Conservation (phyloP, 2,329 filamentous ascomycete species). For the Domatiomyces globalis region DNA sequence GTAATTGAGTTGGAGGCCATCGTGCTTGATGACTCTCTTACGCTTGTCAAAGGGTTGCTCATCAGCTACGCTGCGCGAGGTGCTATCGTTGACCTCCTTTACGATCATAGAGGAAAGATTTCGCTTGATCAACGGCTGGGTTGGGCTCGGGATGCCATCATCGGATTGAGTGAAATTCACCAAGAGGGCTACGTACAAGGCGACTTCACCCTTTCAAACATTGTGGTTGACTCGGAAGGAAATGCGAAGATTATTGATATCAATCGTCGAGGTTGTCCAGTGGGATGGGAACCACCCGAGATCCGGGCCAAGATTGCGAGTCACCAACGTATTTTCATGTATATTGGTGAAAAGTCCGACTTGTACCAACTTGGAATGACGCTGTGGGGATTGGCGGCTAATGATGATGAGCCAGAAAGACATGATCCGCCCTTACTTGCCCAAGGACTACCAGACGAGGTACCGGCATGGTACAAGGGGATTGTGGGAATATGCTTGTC, state of each 20-base stretch:
- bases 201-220: conserved; percentile 93
- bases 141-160: conserved; percentile 85
- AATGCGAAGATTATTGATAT: conserved; percentile 97
- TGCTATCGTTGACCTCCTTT: conserved; percentile 79
- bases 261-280: conserved; percentile 89
- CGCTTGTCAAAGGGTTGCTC: conserved; percentile 71
- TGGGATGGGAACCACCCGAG: conserved; percentile 95
- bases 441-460: conserved; percentile 40
- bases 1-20: conserved; percentile 81
- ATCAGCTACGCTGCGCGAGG: conserved; percentile 80
- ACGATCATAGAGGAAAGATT: conserved; percentile 51
- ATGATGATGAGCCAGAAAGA: conserved; percentile 79
- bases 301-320: conserved; percentile 71
- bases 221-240: conserved; percentile 73
- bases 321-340: conserved; percentile 85
- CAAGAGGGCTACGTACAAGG: conserved; percentile 94
- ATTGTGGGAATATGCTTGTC: conserved; percentile 66
- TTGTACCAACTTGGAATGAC: conserved; percentile 96
- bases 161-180: conserved; percentile 81
- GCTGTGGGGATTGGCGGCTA: conserved; percentile 75
- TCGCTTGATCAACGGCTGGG: conserved; percentile 62
- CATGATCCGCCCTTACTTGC: conserved; percentile 56
- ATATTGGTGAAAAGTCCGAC: conserved; percentile 95
- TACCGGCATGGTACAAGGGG: conserved; percentile 66
- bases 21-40: conserved; percentile 62